Base-by-base conservation (phyloP, 495 filamentous ascomycete genomes). In the Melanomma pulvis-pyrius region DNA sequence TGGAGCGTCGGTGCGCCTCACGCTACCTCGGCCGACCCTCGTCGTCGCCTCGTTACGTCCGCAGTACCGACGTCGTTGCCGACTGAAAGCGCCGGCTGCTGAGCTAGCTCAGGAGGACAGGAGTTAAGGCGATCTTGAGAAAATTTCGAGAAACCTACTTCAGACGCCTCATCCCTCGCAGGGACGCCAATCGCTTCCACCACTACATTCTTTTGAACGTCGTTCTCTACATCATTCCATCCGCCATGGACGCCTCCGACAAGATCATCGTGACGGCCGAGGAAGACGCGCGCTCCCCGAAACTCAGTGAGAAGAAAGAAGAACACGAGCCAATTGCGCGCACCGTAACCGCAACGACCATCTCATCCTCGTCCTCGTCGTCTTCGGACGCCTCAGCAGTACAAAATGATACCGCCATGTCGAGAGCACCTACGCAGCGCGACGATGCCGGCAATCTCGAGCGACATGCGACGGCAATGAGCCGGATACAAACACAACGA, bases 401-500 rank as follows among this genome's bases (percentile, higher is more conserved):
- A 47, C 68, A 73, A 30, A 70, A 66, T 52, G 29, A 68, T 30
- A 67, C 70, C 9, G 74, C 69, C 71, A 81, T 91, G 76, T 84
- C 81, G 60, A 80, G 85, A 44, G 78, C 87, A n/a, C 81, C 83
- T 30, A 92, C 89, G 8, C 81, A 84, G 60, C 74, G 79, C 70
- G 87, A 88, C 66, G 64, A 68, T 13, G 26, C 30, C 7, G 41
- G 49, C 22, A 73, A 74, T 48, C 79, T 92, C n/a, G 90, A 91
- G 69, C 78, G 88, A 65, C 83, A 91, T 73, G 83, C 82, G n/a
- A 92, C 90, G 47, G 88, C 86, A 53, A 77, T 96, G 21, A 88
- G 86, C 70, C 84, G 91, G 11, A 92, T 93, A 61, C 84, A 90
- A 59, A 96, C 90, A 2, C 83, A 85, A 19, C 74, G 85, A 54